A percentile compares a stretch with the other conserved stretches of the same genome.
Conservation (phyloP, 495 filamentous ascomycete species). For the Penicillium diatomitis region DNA sequence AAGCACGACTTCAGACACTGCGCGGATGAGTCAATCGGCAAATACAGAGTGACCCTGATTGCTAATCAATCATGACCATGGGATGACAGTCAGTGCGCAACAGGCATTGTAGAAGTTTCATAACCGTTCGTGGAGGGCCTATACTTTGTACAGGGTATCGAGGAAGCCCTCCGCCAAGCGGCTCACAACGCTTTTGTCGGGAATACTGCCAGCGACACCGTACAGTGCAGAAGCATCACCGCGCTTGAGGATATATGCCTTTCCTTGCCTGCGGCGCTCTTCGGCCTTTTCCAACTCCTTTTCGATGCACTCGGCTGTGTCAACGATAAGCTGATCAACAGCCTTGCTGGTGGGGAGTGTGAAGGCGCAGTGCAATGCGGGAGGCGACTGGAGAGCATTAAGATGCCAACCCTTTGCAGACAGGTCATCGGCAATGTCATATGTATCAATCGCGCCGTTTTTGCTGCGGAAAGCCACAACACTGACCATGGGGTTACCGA, state of each 20-base stretch:
- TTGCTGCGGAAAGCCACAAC: constrained; percentile 81
- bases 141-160: constrained; percentile 93
- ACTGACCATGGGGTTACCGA: constrained; percentile 80
- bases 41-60: no score
- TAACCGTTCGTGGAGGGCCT: constrained; percentile 11
- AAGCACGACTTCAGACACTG: no score
- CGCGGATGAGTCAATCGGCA: no score
- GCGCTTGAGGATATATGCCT: constrained; percentile 35
- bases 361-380: constrained; percentile 95
- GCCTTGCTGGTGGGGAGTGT: constrained; percentile 80
- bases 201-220: constrained; percentile 88
- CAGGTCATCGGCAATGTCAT: constrained; percentile 84
- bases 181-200: constrained; percentile 90
- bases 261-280: constrained; percentile 62
- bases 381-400: constrained; percentile 83
- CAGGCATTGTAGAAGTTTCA: not conserved
- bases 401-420: constrained; percentile 82
- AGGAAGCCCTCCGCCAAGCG: constrained; percentile 86
- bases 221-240: constrained; percentile 82
- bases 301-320: constrained; percentile 71
- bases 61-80: no score
- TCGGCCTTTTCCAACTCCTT: constrained; percentile 66
- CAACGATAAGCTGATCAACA: constrained; percentile 62
- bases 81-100: no score
- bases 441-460: constrained; percentile 60